Evolutionary conservation across 768 basidiomycete species (phyloP), one percentile per base, ranked within the genome.

Genomic region (Mrakia gelida): DNA sequence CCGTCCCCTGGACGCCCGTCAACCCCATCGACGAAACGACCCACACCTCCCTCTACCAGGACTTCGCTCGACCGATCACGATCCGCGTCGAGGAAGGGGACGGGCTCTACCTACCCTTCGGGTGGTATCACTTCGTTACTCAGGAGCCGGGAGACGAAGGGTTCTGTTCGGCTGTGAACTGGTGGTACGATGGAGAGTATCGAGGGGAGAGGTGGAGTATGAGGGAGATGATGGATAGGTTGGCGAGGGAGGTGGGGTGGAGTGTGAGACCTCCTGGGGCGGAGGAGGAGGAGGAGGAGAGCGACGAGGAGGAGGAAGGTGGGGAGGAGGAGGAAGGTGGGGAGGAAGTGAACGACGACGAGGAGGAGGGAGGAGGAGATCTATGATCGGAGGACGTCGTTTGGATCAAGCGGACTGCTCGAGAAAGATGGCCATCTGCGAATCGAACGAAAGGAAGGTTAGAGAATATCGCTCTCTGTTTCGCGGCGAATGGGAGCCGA

Each of bases 61-160:
- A 87, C 7, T 87, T 87, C 34, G 88, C 91, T 0, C 88, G 88
- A 71, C 91, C 94, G 1, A 87, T 95, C 49, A 85, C 87, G 18
- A 87, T 95, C 34, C 89, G 88, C 0, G 82, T 97, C 10, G 79
- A 85, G 6, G 88, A 89, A 9, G 94, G 95, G 5, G 91, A 95
- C 80, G 90, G 91, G 0, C 85, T 97, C 28, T 96, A 94, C 84
- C 88, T 97, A 28, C 95, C 95, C n/a, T 88, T 91, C 7, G 91
- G 93, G 0, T 97, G 95, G 95, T 96, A 92, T 91, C 95, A 96
- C 83, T 88, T 92, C 81, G 93, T 96, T 52, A 87, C 89, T 59
- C 95, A 97, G 75, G 59, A 80, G 23, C 80, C 80, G 32, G 82
- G 82, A 1, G 21, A 73, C 11, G 78, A 78, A 26, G 83, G 83